phyloP scores from a whole-genome alignment of 495 filamentous ascomycete species.

The Talaromyces stipitatus region DNA sequence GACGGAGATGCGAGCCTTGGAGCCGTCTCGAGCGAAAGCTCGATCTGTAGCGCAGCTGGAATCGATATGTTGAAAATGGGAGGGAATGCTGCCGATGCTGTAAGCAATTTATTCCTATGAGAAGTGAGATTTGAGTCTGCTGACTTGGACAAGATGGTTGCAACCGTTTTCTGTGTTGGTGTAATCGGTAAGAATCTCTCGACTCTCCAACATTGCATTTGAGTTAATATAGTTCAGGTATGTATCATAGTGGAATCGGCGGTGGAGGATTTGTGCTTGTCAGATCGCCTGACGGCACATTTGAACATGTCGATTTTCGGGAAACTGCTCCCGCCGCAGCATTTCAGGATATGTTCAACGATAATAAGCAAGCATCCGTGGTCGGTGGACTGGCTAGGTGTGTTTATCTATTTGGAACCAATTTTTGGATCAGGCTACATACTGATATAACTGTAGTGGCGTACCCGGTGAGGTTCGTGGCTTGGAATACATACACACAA shows the following conservation, averaged over 20 bases:
- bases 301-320: slow-evolving; percentile 77
- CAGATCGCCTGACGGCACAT: slow-evolving; percentile 51
- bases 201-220: slow-evolving; percentile 11
- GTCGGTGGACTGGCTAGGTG: slow-evolving; percentile 61
- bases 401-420: background rate
- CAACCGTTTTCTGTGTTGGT: slow-evolving; percentile 67
- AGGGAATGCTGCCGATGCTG: slow-evolving; percentile 70
- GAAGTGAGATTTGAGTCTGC: background rate
- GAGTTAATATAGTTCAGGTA: slow-evolving; percentile 33
- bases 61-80: slow-evolving; percentile 59
- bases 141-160: slow-evolving; percentile 41
- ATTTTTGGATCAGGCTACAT: background rate
- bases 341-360: slow-evolving; percentile 70
- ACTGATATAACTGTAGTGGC: slow-evolving; percentile 38
- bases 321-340: slow-evolving; percentile 78
- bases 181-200: slow-evolving; percentile 48
- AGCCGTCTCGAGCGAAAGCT: slow-evolving; percentile 73
- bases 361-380: slow-evolving; percentile 39
- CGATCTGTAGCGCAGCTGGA: slow-evolving; percentile 69
- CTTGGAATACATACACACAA: slow-evolving; percentile 64
- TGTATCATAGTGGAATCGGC: slow-evolving; percentile 84
- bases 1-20: slow-evolving; percentile 41
- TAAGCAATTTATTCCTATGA: slow-evolving; percentile 16
- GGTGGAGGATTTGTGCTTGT: slow-evolving; percentile 88
- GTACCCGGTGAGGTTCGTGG: slow-evolving; percentile 80